A percentile compares a stretch with the other conserved stretches of the same genome.
These are phyloP conservation scores for Tuber calosporum DNA, from an alignment of 495 filamentous ascomycete genomes.

Conservation along the genomic window DNA sequence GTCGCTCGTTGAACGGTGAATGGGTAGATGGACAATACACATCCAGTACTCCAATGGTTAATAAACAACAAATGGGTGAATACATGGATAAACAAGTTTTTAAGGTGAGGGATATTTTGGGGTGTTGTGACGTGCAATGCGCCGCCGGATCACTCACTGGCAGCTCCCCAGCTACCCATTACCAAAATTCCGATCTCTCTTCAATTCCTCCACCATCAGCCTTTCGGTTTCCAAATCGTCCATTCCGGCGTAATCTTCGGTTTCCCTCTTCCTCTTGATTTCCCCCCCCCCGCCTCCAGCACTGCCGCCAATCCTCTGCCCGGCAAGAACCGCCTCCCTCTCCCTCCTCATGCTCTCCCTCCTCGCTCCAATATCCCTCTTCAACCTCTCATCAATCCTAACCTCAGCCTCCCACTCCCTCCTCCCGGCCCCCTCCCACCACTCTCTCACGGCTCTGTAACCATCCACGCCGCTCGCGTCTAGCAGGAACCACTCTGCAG, in stretches of 20 bases:
- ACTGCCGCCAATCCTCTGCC: neutral
- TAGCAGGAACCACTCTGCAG: slow-evolving; percentile 16
- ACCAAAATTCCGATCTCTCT: neutral
- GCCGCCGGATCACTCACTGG: neutral
- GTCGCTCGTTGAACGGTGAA: no score
- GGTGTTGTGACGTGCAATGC: neutral
- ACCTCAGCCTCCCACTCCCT: neutral
- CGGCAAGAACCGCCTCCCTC: neutral
- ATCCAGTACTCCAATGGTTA: neutral
- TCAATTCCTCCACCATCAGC: neutral
- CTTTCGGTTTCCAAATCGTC: slow-evolving; percentile 2
- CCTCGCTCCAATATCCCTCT: neutral
- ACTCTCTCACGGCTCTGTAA: slow-evolving; percentile 16
- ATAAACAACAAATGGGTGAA: neutral
- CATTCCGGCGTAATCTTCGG: neutral
- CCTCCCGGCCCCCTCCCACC: slow-evolving; percentile 12
- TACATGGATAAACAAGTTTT: neutral
- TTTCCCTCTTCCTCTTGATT: neutral
- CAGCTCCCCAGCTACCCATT: neutral
- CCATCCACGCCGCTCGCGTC: slow-evolving; percentile 17
- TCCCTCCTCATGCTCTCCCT: neutral
- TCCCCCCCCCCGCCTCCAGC: neutral
- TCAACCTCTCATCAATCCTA: neutral
- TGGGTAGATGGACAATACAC: neutral
- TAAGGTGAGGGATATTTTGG: neutral